phyloP scores from a whole-genome alignment of 73 alveolate species.

The Loxodes magnus region DNA sequence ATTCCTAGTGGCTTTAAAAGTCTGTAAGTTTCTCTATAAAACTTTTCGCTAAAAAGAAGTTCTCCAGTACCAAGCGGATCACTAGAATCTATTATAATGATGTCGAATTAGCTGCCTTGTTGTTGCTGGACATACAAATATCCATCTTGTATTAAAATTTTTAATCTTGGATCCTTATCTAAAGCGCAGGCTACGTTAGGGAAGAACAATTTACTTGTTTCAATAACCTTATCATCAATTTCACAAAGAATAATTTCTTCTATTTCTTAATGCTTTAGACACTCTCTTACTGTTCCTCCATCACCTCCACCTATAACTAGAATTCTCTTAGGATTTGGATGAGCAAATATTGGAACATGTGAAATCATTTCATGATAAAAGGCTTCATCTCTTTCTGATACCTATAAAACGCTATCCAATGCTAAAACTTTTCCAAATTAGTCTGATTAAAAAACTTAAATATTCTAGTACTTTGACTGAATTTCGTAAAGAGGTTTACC shows the following conservation, averaged over 20 bases:
- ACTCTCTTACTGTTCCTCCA: conserved; percentile 58
- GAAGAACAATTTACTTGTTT: conserved; percentile 15
- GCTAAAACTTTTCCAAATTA: no score
- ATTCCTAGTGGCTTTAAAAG: conserved; percentile 29
- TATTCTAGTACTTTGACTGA: no score
- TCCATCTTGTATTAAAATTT: conserved; percentile 25
- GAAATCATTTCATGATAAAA: conserved; percentile 75
- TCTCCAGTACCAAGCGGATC: conserved; percentile 63
- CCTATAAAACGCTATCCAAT: conserved; percentile 36
- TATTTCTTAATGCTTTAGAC: conserved; percentile 30
- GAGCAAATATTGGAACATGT: conserved; percentile 51
- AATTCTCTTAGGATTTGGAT: conserved; percentile 49
- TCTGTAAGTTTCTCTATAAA: conserved; percentile 16
- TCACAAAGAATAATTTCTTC: background rate
- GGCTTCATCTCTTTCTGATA: conserved; percentile 38
- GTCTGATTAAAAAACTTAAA: no score
- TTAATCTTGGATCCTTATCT: conserved; percentile 36
- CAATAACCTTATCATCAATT: conserved; percentile 1
- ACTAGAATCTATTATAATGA: conserved; percentile 53
- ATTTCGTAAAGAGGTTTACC: no score
- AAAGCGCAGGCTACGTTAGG: no score
- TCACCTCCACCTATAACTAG: conserved; percentile 72
- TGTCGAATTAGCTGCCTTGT: conserved; percentile 26
- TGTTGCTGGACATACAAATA: conserved; percentile 15
- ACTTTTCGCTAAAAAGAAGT: conserved; percentile 26